Evolutionary conservation across 176 grass and related monocot species (phyloP).

Genomic region (Guadua angustifolia): DNA sequence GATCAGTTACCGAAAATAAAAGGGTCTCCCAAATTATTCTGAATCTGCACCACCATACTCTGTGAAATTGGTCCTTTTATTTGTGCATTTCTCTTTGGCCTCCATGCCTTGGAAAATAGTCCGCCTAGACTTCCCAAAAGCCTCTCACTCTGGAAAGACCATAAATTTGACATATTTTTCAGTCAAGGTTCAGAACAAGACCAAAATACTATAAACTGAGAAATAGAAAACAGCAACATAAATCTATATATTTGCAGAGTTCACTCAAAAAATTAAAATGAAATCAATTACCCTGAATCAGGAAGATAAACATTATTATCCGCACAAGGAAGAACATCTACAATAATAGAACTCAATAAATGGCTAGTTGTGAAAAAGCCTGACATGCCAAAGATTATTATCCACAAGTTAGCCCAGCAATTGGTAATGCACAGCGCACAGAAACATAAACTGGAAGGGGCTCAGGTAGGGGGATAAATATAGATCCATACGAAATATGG

Average conservation of each 20-base stretch:
- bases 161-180: slow-evolving; percentile 7
- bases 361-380: slow-evolving; percentile 5
- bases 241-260: not conserved
- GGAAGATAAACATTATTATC: not conserved
- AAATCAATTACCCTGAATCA: slow-evolving; percentile 14
- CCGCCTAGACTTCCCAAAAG: slow-evolving; percentile 92
- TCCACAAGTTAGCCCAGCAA: not conserved
- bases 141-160: slow-evolving; percentile 76
- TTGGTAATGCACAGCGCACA: not conserved
- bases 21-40: slow-evolving; percentile 14
- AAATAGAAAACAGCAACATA: not conserved
- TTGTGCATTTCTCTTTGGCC: slow-evolving; percentile 75
- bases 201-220: not conserved
- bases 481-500: not conserved
- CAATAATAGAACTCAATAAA: not conserved
- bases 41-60: slow-evolving; percentile 55
- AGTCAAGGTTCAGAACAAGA: slow-evolving; percentile 31
- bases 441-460: slow-evolving; percentile 3
- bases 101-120: slow-evolving; percentile 93
- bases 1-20: slow-evolving; percentile 25
- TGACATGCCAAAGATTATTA: slow-evolving; percentile 5
- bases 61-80: slow-evolving; percentile 73
- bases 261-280: not conserved
- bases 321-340: not conserved
- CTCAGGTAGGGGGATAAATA: not conserved